Base-by-base conservation (phyloP, 441 rosid genomes). In the Eruca vesicaria region DNA sequence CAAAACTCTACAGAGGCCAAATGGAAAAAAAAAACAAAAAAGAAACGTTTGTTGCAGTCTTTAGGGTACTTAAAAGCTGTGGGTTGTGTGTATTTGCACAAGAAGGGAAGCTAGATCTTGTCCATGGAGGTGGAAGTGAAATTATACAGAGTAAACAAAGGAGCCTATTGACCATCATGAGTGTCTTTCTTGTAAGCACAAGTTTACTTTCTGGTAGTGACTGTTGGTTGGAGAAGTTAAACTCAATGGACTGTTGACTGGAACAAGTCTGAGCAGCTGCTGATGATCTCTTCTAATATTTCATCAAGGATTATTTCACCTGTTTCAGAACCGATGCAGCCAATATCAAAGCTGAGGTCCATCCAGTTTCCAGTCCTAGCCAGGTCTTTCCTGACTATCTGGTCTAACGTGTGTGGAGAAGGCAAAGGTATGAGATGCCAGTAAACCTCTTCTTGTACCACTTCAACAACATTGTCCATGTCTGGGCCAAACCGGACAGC, bases 361-460 rank as follows among this genome's bases (percentile, higher is more conserved):
- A 89, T 86, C 99, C 97, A 95, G 7, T 50, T 78, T 64, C 89
- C 86, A 35, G 69, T 48, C 64, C 82, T 91, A 15, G 88, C 80
- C 87, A 91, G 35, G 83, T 92, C 99, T 82, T 89, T 95, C 57
- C 61, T 66, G 55, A 90, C 91, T 67, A 90, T 85, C 66, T 86
- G 96, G 60, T 95, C 98, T 72, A 92, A 69, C 11, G 85, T 85
- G 68, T 35, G 84, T 63, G 96, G 94, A 71, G 82, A 66, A 29
- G 93, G 84, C 36, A 81, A 57, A 10, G 88, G 90, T 21, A 84
- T 70, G 64, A 92, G 90, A 85, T 93, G 85, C 97, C 97, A 87
- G 26, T 71, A 70, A 65, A 93, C 85, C 77, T 87, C 91, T 79
- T 88, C 87, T 90, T 90, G 88, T 26, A 93, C 90, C 83, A 87